Conservation (phyloP, 2,329 filamentous ascomycete genomes). For the Ophiostoma sp. region DNA sequence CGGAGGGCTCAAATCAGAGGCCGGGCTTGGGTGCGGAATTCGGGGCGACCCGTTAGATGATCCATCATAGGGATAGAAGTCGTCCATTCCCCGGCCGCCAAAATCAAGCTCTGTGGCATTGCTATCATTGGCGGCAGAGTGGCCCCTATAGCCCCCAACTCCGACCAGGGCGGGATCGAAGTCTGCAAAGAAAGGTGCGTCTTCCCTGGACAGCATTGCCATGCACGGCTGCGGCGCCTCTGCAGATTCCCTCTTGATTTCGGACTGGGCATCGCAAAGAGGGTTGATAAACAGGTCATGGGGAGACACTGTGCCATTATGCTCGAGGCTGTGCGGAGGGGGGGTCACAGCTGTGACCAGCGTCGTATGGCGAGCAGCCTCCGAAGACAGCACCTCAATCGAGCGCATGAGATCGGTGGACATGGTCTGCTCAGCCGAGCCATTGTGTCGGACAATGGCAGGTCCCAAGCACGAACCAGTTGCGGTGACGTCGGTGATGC, state of each 20-base stretch:
- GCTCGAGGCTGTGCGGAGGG: not conserved
- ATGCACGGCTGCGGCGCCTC: not conserved
- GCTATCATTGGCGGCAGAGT: not conserved
- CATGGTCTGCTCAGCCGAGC: not conserved
- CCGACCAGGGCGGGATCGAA: not conserved
- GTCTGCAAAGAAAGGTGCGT: not conserved
- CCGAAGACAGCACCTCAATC: not conserved
- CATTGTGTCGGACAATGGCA: not conserved
- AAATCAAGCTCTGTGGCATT: not conserved
- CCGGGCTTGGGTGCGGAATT: not conserved
- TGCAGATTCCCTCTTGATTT: not conserved
- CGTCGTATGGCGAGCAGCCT: not conserved
- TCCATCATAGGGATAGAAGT: not conserved
- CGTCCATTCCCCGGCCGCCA: not conserved
- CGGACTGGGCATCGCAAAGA: not conserved
- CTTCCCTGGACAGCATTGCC: not conserved
- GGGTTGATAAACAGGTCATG: slow-evolving; percentile 8
- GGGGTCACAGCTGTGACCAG: not conserved
- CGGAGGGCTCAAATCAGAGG: not conserved
- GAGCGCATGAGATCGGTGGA: not conserved
- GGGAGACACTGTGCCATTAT: slow-evolving; percentile 19
- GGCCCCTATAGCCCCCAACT: not conserved
- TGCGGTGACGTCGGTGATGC: not conserved
- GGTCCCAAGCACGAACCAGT: not conserved
- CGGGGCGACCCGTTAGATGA: not conserved